A percentile compares a stretch with the other conserved stretches of the same genome.
These are phyloP conservation scores for Kodamaea sagamina DNA, from an alignment of 805 yeast species.

Conservation along the genomic window DNA sequence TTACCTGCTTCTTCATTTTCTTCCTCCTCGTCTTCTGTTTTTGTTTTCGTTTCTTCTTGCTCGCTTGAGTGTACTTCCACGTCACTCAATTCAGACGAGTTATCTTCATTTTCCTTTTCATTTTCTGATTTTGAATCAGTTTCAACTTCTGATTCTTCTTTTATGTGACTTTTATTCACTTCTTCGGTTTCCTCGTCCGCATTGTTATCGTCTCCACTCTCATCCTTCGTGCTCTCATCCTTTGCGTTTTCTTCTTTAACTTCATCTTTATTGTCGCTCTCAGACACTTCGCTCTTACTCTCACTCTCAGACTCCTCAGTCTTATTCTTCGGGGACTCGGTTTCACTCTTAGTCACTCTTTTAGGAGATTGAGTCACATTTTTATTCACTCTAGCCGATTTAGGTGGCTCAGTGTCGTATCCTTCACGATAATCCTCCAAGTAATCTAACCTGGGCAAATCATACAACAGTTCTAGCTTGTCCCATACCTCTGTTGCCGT, in stretches of 20 bases:
- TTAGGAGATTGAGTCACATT: not conserved
- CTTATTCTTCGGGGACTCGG: not conserved
- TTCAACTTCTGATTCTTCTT: not conserved
- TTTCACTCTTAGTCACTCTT: not conserved
- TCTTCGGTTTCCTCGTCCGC: slow-evolving; percentile 1
- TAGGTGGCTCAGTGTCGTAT: slow-evolving; percentile 2
- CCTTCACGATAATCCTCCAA: slow-evolving; percentile 40
- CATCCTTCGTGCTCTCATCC: not conserved
- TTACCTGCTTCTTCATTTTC: not conserved
- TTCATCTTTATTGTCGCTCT: not conserved
- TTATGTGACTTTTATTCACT: not conserved
- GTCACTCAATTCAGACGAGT: slow-evolving; percentile 9
- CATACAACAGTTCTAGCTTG: slow-evolving; percentile 54
- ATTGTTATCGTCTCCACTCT: slow-evolving; percentile 2
- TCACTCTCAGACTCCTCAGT: not conserved
- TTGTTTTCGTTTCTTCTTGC: slow-evolving; percentile 2
- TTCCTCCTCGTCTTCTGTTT: not conserved
- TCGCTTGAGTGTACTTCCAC: slow-evolving; percentile 3
- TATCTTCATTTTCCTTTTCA: slow-evolving; percentile 6
- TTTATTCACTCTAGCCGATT: not conserved
- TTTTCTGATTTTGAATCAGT: not conserved
- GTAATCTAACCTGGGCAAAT: slow-evolving; percentile 58
- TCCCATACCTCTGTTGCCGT: slow-evolving; percentile 58
- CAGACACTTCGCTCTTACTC: not conserved
- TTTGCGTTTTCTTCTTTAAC: not conserved